Evolutionary conservation across 768 basidiomycete species (phyloP).

Genomic region (Thelephora aurantiotincta): DNA sequence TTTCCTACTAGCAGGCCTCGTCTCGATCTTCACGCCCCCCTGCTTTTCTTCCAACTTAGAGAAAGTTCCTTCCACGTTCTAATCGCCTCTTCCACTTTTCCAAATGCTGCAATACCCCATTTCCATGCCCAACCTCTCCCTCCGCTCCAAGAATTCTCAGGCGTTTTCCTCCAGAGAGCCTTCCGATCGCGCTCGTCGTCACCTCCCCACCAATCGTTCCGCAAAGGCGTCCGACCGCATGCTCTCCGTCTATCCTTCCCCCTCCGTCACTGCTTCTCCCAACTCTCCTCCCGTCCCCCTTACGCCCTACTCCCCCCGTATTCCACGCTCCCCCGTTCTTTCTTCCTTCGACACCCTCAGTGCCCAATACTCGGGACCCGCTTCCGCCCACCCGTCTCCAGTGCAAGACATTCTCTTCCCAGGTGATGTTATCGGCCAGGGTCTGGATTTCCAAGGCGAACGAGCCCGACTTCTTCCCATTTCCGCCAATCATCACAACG

Average conservation of each 20-base stretch:
- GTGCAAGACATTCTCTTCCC: conserved; percentile 52
- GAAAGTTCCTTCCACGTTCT: too few relatives aligned
- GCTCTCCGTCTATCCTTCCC: conserved; percentile 9
- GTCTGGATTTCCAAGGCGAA: conserved; percentile 52
- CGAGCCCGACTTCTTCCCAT: conserved; percentile 42
- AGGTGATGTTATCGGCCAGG: conserved; percentile 65
- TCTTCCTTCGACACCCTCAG: conserved; percentile 11
- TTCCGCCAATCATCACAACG: conserved; percentile 19
- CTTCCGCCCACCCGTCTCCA: conserved; percentile 22
- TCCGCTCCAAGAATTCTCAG: conserved; percentile 15
- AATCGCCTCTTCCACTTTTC: not conserved
- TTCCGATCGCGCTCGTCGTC: conserved; percentile 3
- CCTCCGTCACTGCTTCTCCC: conserved; percentile 16
- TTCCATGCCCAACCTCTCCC: conserved; percentile 19
- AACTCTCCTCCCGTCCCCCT: conserved; percentile 18
- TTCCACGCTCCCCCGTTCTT: conserved; percentile 17
- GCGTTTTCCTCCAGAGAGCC: conserved; percentile 10
- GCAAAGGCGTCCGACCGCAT: conserved; percentile 9
- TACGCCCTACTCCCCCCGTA: conserved; percentile 19
- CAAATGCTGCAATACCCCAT: conserved; percentile 23
- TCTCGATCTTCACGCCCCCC: not conserved
- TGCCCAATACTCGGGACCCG: conserved; percentile 4
- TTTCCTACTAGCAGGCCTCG: not conserved
- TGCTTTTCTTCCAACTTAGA: not conserved
- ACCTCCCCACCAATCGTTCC: conserved; percentile 5